Percentiles rank a stretch among this genome's conserved stretches.
phyloP scores from a whole-genome alignment of 495 filamentous ascomycete genomes.

The Penicillium macrosclerotiorum region DNA sequence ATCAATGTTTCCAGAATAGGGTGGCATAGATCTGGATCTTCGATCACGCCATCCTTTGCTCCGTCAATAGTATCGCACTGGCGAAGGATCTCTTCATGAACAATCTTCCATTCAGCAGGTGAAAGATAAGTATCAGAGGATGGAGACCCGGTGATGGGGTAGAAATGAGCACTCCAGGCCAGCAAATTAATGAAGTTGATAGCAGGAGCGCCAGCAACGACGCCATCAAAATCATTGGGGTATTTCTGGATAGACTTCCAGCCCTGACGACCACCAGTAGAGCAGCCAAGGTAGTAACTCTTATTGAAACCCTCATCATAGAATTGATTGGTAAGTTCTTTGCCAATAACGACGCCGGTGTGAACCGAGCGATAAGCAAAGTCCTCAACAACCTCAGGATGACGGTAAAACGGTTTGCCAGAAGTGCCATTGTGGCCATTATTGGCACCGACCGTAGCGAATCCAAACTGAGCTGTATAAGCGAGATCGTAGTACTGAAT shows the following conservation, averaged over 20 bases:
- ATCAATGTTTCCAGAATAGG: constrained; percentile 52
- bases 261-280: constrained; percentile 55
- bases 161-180: constrained; percentile 56
- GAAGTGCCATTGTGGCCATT: constrained; percentile 51
- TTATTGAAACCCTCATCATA: constrained; percentile 46
- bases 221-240: constrained; percentile 62
- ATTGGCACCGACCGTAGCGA: constrained; percentile 50
- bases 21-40: constrained; percentile 56
- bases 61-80: constrained; percentile 69
- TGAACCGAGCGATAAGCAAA: constrained; percentile 48
- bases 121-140: constrained; percentile 51
- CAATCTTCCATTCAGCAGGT: constrained; percentile 45
- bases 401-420: constrained; percentile 41
- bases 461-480: constrained; percentile 39
- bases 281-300: constrained; percentile 58
- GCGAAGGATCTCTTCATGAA: constrained; percentile 56
- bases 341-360: constrained; percentile 53
- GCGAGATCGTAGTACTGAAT: constrained; percentile 37
- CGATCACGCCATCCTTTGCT: constrained; percentile 62
- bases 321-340: constrained; percentile 46
- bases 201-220: constrained; percentile 58
- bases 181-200: constrained; percentile 45
- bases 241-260: constrained; percentile 51
- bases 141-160: constrained; percentile 44
- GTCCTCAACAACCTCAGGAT: constrained; percentile 49